Evolutionary conservation across 306 rosid species (phyloP), one percentile per base, ranked within the genome.

Genomic region (Betula pendula): DNA sequence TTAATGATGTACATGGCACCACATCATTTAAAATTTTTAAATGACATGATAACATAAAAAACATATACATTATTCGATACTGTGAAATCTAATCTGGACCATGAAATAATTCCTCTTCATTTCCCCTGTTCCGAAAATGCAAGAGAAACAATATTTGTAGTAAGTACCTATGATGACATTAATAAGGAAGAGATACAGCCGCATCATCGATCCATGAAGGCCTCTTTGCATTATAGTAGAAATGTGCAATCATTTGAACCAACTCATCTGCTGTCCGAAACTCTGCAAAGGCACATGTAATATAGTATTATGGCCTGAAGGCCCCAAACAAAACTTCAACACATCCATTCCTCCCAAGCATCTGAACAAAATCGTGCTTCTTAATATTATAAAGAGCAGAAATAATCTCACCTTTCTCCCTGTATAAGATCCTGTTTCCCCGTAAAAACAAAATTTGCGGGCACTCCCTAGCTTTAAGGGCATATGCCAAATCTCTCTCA

Each of bases 401-500:
- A 77, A 80, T 48, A 20, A 50, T 84, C 85, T 79, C 70, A 95
- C 99, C 99, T 88, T 84, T 96, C 82, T 96, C 98, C 77, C 96
- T 85, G 91, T 92, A 96, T 51, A 95, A 80, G 60, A 92, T 79
- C 83, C 51, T 84, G 84, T 90, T 81, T 47, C 99, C 99, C 25
- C 91, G 77, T 50, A 95, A 70, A 68, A 92, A 95, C 68, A 95
- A 84, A 78, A 95, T 85, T 80, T 92, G 91, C 19, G 99, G 98
- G 72, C 98, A 84, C 51, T 88, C 94, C 75, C 79, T 88, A 77
- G 89, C 94, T 81, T 89, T 89, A 44, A 92, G 85, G 70, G 98
- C 99, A 72, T 92, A 95, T 29, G 98, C 97, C 88, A 92, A 84
- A 75, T 95, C 99, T 70, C 79, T 89, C 94, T 95, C 94, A 7